phyloP scores from a whole-genome alignment of 2,329 filamentous ascomycete genomes.

The Elsinoe australis region DNA sequence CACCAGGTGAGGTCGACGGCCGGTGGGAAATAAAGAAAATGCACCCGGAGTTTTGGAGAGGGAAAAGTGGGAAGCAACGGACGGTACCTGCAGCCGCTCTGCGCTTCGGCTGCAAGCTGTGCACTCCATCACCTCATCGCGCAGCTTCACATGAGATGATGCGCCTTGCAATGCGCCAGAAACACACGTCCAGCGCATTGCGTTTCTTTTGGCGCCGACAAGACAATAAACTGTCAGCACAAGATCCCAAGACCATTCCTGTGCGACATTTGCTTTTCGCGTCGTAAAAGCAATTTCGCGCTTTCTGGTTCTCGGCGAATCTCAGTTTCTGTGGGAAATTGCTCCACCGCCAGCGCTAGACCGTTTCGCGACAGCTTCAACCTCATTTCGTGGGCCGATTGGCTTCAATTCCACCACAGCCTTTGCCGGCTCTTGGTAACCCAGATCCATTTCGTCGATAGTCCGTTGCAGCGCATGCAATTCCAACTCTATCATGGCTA shows the following conservation, averaged over 20 bases:
- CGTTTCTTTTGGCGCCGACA: background rate
- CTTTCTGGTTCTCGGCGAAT: background rate
- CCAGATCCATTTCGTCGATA: no score
- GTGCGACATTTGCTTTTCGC: constrained; percentile 15
- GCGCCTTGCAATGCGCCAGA: no score
- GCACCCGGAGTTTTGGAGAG: background rate
- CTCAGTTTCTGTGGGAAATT: constrained; percentile 16
- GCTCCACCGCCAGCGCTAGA: constrained; percentile 16
- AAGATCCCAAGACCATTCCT: no score
- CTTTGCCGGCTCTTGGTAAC: background rate
- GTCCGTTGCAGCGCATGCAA: no score
- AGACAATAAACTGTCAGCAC: background rate
- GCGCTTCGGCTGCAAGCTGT: no score
- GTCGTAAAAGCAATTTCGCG: no score
- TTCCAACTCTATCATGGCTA: constrained; percentile 1
- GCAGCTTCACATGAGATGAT: background rate
- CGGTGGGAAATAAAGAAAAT: background rate
- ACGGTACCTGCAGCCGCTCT: background rate
- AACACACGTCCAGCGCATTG: no score
- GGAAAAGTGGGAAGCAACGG: no score
- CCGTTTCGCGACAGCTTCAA: constrained; percentile 17
- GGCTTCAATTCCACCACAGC: constrained; percentile 4
- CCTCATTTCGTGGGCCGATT: constrained; percentile 16
- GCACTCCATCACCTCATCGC: background rate
- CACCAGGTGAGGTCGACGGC: background rate